A percentile compares a stretch with the other conserved stretches of the same genome.
Conservation (phyloP, 768 basidiomycete species). For the Lentinula sp. region DNA sequence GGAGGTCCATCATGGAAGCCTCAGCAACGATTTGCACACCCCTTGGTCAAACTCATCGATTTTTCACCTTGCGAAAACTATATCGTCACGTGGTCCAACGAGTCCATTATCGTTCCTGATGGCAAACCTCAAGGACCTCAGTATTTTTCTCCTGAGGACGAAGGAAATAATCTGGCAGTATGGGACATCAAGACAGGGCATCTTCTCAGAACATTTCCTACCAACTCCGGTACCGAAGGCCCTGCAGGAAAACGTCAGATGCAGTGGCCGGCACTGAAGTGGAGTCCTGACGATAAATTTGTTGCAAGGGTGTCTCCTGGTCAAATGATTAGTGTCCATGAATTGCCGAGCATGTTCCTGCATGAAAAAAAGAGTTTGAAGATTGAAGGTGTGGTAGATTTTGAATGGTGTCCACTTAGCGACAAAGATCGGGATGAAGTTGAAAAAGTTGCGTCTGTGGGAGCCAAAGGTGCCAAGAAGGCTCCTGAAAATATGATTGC, state of each 20-base stretch:
- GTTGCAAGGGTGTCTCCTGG: slow-evolving; percentile 86
- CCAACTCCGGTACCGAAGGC: slow-evolving; percentile 52
- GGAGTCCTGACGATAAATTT: slow-evolving; percentile 95
- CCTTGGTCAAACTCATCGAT: slow-evolving; percentile 90
- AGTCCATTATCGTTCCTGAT: slow-evolving; percentile 83
- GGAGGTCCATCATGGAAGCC: slow-evolving; percentile 88
- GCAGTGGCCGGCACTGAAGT: slow-evolving; percentile 95
- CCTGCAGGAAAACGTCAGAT: slow-evolving; percentile 67
- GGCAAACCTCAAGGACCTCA: slow-evolving; percentile 76
- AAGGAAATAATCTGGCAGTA: slow-evolving; percentile 95
- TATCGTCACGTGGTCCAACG: slow-evolving; percentile 95
- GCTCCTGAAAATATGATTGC: slow-evolving; percentile 86
- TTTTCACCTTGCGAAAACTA: slow-evolving; percentile 97
- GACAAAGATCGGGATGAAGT: slow-evolving; percentile 81
- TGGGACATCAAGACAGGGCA: slow-evolving; percentile 96
- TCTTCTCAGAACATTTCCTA: slow-evolving; percentile 87
- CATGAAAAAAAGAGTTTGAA: slow-evolving; percentile 96
- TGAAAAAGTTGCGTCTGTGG: slow-evolving; percentile 41
- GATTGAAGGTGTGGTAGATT: slow-evolving; percentile 95
- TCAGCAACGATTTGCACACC: slow-evolving; percentile 90
- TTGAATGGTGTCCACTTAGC: slow-evolving; percentile 95
- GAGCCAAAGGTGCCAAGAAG: slow-evolving; percentile 47
- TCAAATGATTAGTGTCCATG: slow-evolving; percentile 93
- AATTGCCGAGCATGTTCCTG: slow-evolving; percentile 89
- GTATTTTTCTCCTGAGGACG: slow-evolving; percentile 89